These are phyloP conservation scores for Fomitopsis pinicola DNA, from an alignment of 1,284 basidiomycete species.

Conservation along the genomic window DNA sequence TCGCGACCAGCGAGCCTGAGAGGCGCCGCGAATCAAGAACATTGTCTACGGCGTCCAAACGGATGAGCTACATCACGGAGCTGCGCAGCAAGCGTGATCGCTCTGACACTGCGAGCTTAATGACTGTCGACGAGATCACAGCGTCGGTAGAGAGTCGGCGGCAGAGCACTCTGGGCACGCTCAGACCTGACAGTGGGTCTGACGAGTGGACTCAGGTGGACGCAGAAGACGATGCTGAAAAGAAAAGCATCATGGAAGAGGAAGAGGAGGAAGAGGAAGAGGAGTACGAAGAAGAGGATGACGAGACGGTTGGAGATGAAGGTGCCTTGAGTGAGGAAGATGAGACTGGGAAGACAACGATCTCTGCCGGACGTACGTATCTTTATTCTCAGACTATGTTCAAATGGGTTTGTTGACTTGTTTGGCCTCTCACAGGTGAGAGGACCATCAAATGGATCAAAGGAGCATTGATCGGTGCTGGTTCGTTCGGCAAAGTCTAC, in stretches of 20 bases:
- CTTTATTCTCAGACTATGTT: conserved; percentile 2
- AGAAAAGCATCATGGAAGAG: conserved; percentile 32
- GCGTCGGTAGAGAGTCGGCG: conserved; percentile 90
- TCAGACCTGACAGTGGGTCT: conserved; percentile 40
- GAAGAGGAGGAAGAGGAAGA: conserved; percentile 37
- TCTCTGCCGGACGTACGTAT: conserved; percentile 58
- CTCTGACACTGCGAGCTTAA: conserved; percentile 85
- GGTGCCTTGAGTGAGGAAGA: conserved; percentile 45
- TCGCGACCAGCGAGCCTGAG: conserved; percentile 33
- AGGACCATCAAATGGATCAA: conserved; percentile 96
- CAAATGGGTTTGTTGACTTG: not conserved
- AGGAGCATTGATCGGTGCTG: conserved; percentile 95
- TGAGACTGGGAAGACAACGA: conserved; percentile 50
- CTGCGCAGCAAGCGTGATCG: conserved; percentile 75
- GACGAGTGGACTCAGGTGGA: conserved; percentile 71
- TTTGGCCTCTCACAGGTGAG: conserved; percentile 31
- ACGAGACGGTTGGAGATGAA: conserved; percentile 36
- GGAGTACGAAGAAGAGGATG: conserved; percentile 42
- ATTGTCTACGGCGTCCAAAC: conserved; percentile 55
- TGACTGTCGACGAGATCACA: conserved; percentile 98
- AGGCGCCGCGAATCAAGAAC: conserved; percentile 33
- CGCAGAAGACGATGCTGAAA: conserved; percentile 38
- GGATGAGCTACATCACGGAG: conserved; percentile 77
- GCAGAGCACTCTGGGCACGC: conserved; percentile 48
- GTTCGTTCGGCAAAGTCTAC: conserved; percentile 94